Base-by-base conservation (phyloP, 164 flowering plant genomes). In the Brasenia schreberi region DNA sequence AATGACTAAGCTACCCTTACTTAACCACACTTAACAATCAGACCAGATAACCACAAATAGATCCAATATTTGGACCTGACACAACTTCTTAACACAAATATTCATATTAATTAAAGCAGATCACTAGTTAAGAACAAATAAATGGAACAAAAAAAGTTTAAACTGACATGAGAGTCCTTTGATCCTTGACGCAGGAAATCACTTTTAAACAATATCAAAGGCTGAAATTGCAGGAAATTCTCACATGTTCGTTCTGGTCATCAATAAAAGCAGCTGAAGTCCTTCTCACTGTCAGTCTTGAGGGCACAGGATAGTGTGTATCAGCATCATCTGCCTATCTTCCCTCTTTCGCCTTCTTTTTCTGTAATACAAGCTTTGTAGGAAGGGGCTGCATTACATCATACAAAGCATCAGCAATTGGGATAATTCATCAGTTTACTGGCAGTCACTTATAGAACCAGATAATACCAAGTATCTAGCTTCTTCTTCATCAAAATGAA, bases 341-440 rank as follows among this genome's bases (percentile, higher is more conserved):
- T 56, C 97, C 97, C 60, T 94, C 99, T 77, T 77, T 88, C 2
- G 97, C 87, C 73, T 87, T 81, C 83, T 83, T 91, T 70, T 87
- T 94, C 68, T 87, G 86, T 43, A 91, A 70, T 53, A 77, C 72
- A 62, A 91, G 89, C 83, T 87, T 94, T 27, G 90, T 85, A 6
- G 96, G 91, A 75, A 94, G 93, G 65, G 99, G 97, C 98, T 93
- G 84, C 78, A 85, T 62, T 10, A 69, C 12, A 58, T 64, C 10
- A 9, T n/a, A 45, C 62, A 43, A 70, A 69, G 64, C 58, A n/a
- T 56, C 17, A 33, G 7, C 56, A 52, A 12, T 33, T 18, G 14
- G 19, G 10, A 59, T 44, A 5, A 39, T 62, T 49, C 18, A 16
- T 23, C 7, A 49, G 14, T 19, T 43, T 11, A 69, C 5, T 61